These are phyloP conservation scores for Leccinellum rugosiceps DNA, from an alignment of 768 basidiomycete species.

Conservation along the genomic window DNA sequence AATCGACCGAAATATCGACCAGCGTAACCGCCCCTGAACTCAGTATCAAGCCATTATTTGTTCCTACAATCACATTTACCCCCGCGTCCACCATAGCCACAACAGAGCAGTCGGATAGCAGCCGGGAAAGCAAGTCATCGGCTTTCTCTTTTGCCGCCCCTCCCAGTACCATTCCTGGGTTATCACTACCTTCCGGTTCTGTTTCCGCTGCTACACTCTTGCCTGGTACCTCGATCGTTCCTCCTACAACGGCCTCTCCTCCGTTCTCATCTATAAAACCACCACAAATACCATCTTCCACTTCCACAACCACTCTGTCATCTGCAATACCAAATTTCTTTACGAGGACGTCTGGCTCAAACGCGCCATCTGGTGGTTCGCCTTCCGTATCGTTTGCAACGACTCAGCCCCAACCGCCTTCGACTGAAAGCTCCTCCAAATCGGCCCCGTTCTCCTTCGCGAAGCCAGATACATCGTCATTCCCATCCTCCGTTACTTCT, in stretches of 20 bases:
- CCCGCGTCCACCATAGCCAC: constrained; percentile 17
- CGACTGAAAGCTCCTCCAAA: constrained; percentile 10
- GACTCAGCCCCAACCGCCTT: constrained; percentile 10
- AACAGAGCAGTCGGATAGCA: constrained; percentile 5
- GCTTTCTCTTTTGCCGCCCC: constrained; percentile 15
- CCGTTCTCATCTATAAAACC: constrained; percentile 18
- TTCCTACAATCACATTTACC: constrained; percentile 29
- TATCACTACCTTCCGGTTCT: neutral
- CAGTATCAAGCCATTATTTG: constrained; percentile 15
- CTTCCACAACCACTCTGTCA: constrained; percentile 2
- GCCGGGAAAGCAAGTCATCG: constrained; percentile 15
- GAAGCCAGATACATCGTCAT: constrained; percentile 20
- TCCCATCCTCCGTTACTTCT: constrained; percentile 16
- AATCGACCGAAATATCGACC: constrained; percentile 30
- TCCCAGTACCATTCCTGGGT: constrained; percentile 7
- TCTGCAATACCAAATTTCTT: constrained; percentile 30
- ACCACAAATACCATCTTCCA: constrained; percentile 5
- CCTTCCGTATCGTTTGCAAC: constrained; percentile 3
- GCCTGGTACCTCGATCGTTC: constrained; percentile 3
- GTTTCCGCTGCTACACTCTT: constrained; percentile 10
- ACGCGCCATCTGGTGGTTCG: constrained; percentile 2
- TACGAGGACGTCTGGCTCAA: constrained; percentile 23
- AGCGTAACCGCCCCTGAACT: constrained; percentile 24
- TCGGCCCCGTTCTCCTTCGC: constrained; percentile 10
- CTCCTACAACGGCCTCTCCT: constrained; percentile 9